These are phyloP conservation scores for Yarrowia bubula DNA, from an alignment of 805 yeast genomes.

Conservation along the genomic window DNA sequence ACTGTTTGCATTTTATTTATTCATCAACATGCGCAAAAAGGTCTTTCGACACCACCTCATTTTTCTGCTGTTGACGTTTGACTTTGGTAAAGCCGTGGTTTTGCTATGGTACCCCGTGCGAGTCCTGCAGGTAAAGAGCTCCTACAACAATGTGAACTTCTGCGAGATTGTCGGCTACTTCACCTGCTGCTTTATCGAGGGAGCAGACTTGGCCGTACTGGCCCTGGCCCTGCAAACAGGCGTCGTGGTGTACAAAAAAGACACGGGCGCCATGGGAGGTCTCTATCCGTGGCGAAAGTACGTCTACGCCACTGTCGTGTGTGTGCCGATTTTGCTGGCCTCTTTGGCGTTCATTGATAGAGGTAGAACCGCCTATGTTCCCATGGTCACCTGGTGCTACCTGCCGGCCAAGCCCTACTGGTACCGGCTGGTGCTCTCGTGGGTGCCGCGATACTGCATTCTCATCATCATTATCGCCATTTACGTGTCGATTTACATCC, in stretches of 20 bases:
- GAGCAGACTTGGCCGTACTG: conserved; percentile 78
- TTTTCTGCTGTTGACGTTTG: conserved; percentile 61
- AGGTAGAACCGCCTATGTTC: conserved; percentile 50
- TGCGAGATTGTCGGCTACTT: conserved; percentile 73
- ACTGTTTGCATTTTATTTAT: conserved; percentile 57
- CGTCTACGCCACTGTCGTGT: conserved; percentile 50
- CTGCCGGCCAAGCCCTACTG: conserved; percentile 67
- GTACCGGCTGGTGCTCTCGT: conserved; percentile 68
- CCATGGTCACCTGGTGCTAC: conserved; percentile 73
- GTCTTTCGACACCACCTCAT: conserved; percentile 51
- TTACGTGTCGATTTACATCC: conserved; percentile 67
- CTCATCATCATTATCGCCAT: conserved; percentile 58
- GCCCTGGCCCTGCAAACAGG: conserved; percentile 80
- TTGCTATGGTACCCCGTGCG: conserved; percentile 66
- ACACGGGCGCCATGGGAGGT: conserved; percentile 38
- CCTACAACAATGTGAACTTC: conserved; percentile 50
- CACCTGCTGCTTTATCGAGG: conserved; percentile 74
- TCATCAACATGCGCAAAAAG: conserved; percentile 36
- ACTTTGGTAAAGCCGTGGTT: conserved; percentile 66
- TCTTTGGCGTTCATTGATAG: conserved; percentile 61
- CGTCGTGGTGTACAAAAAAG: conserved; percentile 64
- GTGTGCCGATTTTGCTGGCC: conserved; percentile 60
- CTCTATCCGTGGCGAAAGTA: conserved; percentile 12
- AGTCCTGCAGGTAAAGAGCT: conserved; percentile 43
- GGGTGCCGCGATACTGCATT: conserved; percentile 75